Evolutionary conservation across 139 green algal species (phyloP).

Genomic region (Ettlia oleoabundans): DNA sequence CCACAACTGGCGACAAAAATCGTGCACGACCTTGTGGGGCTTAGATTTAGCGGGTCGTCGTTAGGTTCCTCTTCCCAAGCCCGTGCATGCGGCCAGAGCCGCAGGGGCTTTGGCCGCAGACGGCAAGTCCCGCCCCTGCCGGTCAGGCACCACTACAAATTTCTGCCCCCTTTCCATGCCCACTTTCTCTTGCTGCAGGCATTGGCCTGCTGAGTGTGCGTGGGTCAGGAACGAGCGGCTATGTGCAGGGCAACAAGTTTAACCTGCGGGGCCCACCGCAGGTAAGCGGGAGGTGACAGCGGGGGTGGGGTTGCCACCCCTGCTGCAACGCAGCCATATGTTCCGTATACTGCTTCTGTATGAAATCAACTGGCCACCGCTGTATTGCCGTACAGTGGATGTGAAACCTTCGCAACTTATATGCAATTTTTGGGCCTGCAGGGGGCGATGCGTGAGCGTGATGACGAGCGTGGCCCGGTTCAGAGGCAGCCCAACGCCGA

Average conservation of each 20-base stretch:
- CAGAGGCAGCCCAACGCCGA: conserved; percentile 59
- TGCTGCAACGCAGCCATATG: too few relatives aligned
- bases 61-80: not conserved
- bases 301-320: too few relatives aligned
- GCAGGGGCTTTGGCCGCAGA: not conserved
- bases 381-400: too few relatives aligned
- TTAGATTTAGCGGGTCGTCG: too few relatives aligned
- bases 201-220: conserved; percentile 93
- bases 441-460: conserved; percentile 8
- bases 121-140: too few relatives aligned
- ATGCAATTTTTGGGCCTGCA: too few relatives aligned
- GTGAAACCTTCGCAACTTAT: too few relatives aligned
- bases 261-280: conserved; percentile 66
- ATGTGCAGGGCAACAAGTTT: conserved; percentile 97
- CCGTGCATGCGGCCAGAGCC: not conserved
- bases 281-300: too few relatives aligned
- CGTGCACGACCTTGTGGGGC: not conserved
- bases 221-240: conserved; percentile 91
- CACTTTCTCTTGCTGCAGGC: conserved; percentile 22
- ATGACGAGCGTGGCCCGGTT: conserved; percentile 11
- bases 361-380: too few relatives aligned
- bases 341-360: too few relatives aligned
- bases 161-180: not conserved
- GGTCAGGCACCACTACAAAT: too few relatives aligned
- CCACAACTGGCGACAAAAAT: too few relatives aligned